These are phyloP conservation scores for Physaria fendleri DNA, from an alignment of 345 rosid species.

Conservation along the genomic window DNA sequence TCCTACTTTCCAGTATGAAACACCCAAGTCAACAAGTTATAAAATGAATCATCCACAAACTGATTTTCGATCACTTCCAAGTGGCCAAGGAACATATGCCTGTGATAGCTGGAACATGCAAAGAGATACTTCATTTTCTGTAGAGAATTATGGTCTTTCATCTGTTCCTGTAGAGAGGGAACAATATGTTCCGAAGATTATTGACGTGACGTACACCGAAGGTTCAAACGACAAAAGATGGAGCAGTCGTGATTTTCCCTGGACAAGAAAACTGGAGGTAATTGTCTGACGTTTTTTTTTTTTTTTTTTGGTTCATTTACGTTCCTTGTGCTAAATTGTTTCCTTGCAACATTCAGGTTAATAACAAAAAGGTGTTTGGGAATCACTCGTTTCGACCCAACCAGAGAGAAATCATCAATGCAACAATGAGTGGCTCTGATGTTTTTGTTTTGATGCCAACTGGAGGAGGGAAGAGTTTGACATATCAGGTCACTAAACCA, in stretches of 20 bases:
- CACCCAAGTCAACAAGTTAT: conserved; percentile 49
- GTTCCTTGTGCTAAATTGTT: conserved; percentile 21
- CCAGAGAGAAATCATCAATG: conserved; percentile 92
- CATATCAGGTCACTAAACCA: conserved; percentile 64
- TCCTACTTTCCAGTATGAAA: conserved; percentile 44
- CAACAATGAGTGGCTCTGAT: conserved; percentile 95
- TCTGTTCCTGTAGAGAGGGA: conserved; percentile 63
- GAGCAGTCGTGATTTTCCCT: conserved; percentile 66
- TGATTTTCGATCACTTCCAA: conserved; percentile 38
- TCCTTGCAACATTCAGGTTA: conserved; percentile 44
- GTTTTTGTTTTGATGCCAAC: conserved; percentile 99
- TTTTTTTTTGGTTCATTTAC: conserved; percentile 23
- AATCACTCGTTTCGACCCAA: conserved; percentile 97
- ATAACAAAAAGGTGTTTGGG: conserved; percentile 92
- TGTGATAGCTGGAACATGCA: conserved; percentile 48
- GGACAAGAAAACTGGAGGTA: conserved; percentile 88
- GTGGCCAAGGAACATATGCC: conserved; percentile 38
- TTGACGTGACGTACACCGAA: conserved; percentile 80
- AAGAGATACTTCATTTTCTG: conserved; percentile 53
- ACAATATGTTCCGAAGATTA: conserved; percentile 55
- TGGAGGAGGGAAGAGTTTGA: conserved; percentile 98
- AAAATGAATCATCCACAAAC: conserved; percentile 39
- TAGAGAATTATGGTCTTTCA: conserved; percentile 47
- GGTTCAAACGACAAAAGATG: conserved; percentile 86
- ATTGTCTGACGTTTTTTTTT: conserved; percentile 15